Conservation (phyloP, 108 stramenopile species). For the Bacterosira constricta region DNA sequence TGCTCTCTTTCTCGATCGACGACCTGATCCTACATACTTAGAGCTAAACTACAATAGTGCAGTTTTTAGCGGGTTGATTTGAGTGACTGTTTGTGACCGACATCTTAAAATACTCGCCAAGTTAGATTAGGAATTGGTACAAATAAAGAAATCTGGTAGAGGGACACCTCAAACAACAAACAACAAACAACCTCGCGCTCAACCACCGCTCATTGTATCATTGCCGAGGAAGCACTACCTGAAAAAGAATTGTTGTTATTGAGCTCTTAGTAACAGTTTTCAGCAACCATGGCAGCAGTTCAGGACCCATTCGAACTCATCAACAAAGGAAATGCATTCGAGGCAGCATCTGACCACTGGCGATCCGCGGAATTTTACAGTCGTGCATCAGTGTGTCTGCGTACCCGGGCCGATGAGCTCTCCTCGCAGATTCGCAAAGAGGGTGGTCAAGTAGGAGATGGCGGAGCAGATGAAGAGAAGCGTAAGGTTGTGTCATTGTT, state of each 20-base stretch:
- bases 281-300: not conserved
- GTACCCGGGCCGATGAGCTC: constrained; percentile 20
- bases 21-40: too few relatives aligned
- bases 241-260: not conserved
- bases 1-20: too few relatives aligned
- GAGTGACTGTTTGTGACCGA: constrained; percentile 7
- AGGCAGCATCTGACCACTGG: constrained; percentile 31
- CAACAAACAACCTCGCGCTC: too few relatives aligned
- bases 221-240: too few relatives aligned
- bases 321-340: constrained; percentile 29
- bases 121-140: too few relatives aligned
- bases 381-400: constrained; percentile 12
- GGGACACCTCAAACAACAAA: too few relatives aligned
- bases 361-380: constrained; percentile 33
- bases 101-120: too few relatives aligned
- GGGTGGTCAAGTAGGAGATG: not conserved
- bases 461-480: constrained; percentile 2
- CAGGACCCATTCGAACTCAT: constrained; percentile 44
- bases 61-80: too few relatives aligned
- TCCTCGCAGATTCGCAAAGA: not conserved
- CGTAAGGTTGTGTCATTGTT: constrained; percentile 25
- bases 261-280: not conserved
- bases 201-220: too few relatives aligned
- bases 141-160: too few relatives aligned
- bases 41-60: too few relatives aligned